phyloP scores from a whole-genome alignment of 306 rosid genomes.

The Dalbergia cochinchinensis region DNA sequence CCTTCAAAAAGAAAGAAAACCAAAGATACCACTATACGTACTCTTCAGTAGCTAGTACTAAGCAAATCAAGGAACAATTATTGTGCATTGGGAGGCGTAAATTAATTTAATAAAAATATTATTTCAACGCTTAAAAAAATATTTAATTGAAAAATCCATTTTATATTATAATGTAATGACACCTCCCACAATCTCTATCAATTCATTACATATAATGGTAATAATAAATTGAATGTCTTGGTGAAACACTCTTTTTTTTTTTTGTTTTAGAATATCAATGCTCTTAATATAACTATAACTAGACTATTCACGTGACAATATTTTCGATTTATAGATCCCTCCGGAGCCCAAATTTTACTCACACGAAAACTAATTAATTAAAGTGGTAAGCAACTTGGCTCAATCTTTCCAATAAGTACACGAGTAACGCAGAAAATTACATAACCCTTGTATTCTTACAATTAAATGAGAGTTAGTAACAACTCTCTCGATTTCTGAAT shows the following conservation, averaged over 20 bases:
- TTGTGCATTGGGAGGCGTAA: not conserved
- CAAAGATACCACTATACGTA: not conserved
- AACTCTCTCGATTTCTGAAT: too few species aligned
- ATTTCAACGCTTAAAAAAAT: too few species aligned
- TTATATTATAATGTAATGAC: too few species aligned
- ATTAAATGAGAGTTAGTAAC: not conserved
- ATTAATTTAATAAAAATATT: too few species aligned
- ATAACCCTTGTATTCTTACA: not conserved
- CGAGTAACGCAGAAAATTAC: not conserved
- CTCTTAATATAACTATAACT: too few species aligned
- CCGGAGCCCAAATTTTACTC: not conserved
- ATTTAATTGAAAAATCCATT: too few species aligned
- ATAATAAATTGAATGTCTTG: too few species aligned
- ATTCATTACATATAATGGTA: too few species aligned
- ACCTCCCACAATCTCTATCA: too few species aligned
- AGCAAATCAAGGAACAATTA: not conserved
- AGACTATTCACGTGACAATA: not conserved
- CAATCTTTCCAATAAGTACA: too few species aligned
- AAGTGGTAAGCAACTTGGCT: not conserved
- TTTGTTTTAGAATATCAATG: too few species aligned
- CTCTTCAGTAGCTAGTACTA: not conserved
- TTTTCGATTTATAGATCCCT: not conserved
- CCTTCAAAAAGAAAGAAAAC: not conserved
- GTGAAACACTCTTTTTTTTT: too few species aligned
- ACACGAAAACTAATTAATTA: not conserved